Conservation (phyloP, 257 asterid species). For the Vinca minor region DNA sequence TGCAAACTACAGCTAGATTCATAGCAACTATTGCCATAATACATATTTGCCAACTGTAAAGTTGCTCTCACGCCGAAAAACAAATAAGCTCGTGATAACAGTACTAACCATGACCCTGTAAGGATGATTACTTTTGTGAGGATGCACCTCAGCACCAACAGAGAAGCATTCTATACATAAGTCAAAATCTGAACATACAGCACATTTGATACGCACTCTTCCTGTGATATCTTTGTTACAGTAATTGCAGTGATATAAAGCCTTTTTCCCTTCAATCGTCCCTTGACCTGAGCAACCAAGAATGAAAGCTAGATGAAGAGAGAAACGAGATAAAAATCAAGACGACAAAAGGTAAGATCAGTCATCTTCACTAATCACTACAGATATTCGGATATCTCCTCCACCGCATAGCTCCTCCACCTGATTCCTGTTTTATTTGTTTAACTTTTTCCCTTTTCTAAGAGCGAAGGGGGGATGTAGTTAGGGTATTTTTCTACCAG, state of each 20-base stretch:
- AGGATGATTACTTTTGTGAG: conserved; percentile 68
- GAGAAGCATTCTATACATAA: conserved; percentile 84
- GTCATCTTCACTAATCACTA: not conserved
- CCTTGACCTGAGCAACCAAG: conserved; percentile 54
- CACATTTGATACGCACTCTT: conserved; percentile 74
- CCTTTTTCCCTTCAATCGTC: conserved; percentile 63
- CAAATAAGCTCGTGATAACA: conserved; percentile 7
- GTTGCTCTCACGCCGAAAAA: not conserved
- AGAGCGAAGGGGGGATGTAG: no score
- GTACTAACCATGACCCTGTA: conserved; percentile 76
- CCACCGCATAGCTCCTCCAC: no score
- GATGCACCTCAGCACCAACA: conserved; percentile 80
- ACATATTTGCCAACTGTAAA: not conserved
- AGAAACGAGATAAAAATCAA: conserved; percentile 3
- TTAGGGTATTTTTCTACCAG: not conserved
- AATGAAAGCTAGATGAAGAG: not conserved
- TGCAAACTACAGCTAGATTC: not conserved
- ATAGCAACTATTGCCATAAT: not conserved
- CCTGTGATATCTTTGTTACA: conserved; percentile 78
- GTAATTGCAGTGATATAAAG: conserved; percentile 73
- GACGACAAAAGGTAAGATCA: not conserved
- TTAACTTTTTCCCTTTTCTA: not conserved
- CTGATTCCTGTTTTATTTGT: not conserved
- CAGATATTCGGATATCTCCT: no score
- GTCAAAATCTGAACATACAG: conserved; percentile 77